Conservation (phyloP, 495 filamentous ascomycete genomes). For the Bathelium albidoporum region DNA sequence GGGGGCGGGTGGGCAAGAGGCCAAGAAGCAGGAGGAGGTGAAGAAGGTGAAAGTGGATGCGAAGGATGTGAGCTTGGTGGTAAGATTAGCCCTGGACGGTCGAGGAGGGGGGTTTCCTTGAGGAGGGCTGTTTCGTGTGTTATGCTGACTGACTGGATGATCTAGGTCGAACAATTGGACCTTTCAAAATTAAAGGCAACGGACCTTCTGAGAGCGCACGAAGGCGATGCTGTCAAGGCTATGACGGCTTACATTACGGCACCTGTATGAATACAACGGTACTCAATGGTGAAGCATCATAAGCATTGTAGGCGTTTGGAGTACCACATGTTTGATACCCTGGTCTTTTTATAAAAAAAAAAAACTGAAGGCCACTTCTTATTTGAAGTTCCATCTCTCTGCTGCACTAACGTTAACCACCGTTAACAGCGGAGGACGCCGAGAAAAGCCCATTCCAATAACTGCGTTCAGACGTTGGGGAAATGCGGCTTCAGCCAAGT, state of each 20-base stretch:
- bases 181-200: conserved; percentile 71
- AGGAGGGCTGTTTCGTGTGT: neutral
- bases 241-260: conserved; percentile 53
- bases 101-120: neutral
- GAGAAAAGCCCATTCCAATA: too few species aligned
- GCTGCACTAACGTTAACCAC: too few species aligned
- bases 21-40: conserved; percentile 37
- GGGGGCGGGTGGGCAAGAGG: conserved; percentile 37
- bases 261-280: conserved; percentile 18
- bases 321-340: too few species aligned
- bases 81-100: conserved; percentile 21
- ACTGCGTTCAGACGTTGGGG: too few species aligned
- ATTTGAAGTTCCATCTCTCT: too few species aligned
- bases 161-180: conserved; percentile 70
- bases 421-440: too few species aligned
- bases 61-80: conserved; percentile 56
- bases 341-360: too few species aligned
- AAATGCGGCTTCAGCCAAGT: too few species aligned
- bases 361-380: too few species aligned
- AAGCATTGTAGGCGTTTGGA: neutral
- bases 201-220: conserved; percentile 68
- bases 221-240: conserved; percentile 63
- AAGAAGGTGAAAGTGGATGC: conserved; percentile 49
- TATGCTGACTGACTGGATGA: neutral
- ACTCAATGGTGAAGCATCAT: neutral